Base-by-base conservation (phyloP, 108 stramenopile genomes). In the Cyclotella choctawhatcheeana region DNA sequence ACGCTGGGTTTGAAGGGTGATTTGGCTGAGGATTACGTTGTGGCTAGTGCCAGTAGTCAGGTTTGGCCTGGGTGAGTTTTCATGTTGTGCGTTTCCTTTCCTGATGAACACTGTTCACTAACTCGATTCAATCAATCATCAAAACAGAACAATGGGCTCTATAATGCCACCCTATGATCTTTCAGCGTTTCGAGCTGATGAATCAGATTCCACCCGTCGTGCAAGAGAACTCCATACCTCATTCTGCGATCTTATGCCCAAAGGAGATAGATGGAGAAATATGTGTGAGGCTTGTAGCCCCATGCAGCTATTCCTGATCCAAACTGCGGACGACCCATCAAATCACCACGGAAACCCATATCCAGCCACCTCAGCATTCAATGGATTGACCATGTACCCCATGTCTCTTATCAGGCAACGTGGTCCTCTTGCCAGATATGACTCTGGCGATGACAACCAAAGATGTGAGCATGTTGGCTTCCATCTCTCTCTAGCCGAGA, bases 401-500 rank as follows among this genome's bases (percentile, higher is more conserved):
- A 53, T 77, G 63, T 58, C 66, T 21, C 71, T 81, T 18, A 73
- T 84, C 13, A 35, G 59, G n/a, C 25, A 51, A 14, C 55, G 71
- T 8, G 71, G 76, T 33, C 43, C 44, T 10, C 32, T 58, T 32
- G 78, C 84, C 22, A 58, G 44, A 30, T 84, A 84, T 56, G 80
- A 84, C 56, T 70, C 72, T 12, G 84, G 84, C 2, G 76, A 77
- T 50, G 84, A 84, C 31, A 76, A 76, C 21, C 84, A 84, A 69
- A 22, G 74, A 37, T 84, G 84, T 54, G 84, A 84, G 68, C 84
- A 84, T 67, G 81, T 84, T 37, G 80, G 84, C 0, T 84, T 84
- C 71, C 76, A 84, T 54, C 47, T 77, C 31, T 67, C 76, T 2
- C 60, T 84, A 2, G 34, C 25, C 26, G 69, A 69, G n/a, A 20